Conservation (phyloP, 441 rosid genomes). For the Syzygium malaccense region DNA sequence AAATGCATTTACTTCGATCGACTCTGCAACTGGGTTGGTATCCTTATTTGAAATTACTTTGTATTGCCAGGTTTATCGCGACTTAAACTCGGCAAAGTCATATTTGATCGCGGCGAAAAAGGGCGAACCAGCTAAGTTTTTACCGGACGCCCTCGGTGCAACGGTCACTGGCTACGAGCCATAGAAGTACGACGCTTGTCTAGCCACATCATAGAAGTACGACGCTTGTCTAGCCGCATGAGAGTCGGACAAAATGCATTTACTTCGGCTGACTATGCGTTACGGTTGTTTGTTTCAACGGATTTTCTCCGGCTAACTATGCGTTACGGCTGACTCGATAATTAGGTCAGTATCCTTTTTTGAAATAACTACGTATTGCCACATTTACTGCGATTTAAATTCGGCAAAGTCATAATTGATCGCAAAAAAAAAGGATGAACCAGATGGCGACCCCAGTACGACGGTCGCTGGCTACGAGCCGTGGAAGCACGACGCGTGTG, state of each 20-base stretch:
- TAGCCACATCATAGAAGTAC: rapidly evolving
- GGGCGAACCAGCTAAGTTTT: neutral
- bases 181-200: rapidly evolving
- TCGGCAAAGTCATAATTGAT: neutral
- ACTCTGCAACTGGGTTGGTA: too few relatives aligned
- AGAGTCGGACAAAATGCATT: neutral
- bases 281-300: neutral
- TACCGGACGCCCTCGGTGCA: neutral
- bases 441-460: neutral
- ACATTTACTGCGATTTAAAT: rapidly evolving
- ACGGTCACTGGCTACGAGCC: rapidly evolving
- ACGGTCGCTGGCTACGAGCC: rapidly evolving
- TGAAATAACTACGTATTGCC: neutral
- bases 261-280: neutral
- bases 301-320: neutral
- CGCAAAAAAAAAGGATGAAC: rapidly evolving
- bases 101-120: neutral
- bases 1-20: neutral
- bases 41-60: neutral
- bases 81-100: neutral
- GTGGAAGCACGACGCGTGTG: rapidly evolving
- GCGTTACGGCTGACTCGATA: too few relatives aligned
- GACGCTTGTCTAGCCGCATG: too few relatives aligned
- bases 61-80: neutral
- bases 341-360: neutral